Evolutionary conservation across 2,329 filamentous ascomycete genomes (phyloP).

Genomic region (Xylariaceae sp.): DNA sequence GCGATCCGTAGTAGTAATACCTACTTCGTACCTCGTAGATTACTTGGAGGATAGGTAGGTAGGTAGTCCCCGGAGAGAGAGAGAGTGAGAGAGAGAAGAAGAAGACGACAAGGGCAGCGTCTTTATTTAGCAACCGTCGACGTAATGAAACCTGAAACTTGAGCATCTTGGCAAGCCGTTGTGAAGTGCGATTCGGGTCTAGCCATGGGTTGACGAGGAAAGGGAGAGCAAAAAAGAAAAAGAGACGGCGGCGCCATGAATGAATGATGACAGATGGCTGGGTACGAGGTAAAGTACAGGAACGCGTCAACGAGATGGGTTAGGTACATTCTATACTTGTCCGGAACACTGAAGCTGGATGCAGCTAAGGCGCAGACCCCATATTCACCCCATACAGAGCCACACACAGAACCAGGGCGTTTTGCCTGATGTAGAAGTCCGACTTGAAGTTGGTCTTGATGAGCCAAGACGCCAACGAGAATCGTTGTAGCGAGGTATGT

Average conservation of each 20-base stretch:
- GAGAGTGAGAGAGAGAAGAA: too few relatives aligned
- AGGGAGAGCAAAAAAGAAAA: neutral
- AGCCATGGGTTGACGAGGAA: neutral
- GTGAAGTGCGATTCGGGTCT: neutral
- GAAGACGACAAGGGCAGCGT: too few relatives aligned
- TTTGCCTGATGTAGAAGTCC: neutral
- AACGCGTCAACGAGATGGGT: neutral
- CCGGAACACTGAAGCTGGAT: neutral
- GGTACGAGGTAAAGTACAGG: neutral
- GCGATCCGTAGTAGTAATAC: too few relatives aligned
- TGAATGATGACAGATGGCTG: neutral
- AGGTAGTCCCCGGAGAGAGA: too few relatives aligned
- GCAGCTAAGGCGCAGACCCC: neutral
- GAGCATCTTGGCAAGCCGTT: neutral
- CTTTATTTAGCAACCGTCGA: too few relatives aligned
- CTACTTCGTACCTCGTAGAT: too few relatives aligned
- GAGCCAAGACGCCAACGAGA: neutral
- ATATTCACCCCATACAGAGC: neutral
- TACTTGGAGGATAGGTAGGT: too few relatives aligned
- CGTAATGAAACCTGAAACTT: neutral
- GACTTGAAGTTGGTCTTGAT: neutral
- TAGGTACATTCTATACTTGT: neutral
- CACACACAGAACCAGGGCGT: neutral
- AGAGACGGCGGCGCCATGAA: neutral
- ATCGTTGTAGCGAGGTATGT: neutral